A percentile compares a stretch with the other conserved stretches of the same genome.
Evolutionary conservation across 1,284 basidiomycete genomes (phyloP).

Genomic region (Trametes hirsuta): DNA sequence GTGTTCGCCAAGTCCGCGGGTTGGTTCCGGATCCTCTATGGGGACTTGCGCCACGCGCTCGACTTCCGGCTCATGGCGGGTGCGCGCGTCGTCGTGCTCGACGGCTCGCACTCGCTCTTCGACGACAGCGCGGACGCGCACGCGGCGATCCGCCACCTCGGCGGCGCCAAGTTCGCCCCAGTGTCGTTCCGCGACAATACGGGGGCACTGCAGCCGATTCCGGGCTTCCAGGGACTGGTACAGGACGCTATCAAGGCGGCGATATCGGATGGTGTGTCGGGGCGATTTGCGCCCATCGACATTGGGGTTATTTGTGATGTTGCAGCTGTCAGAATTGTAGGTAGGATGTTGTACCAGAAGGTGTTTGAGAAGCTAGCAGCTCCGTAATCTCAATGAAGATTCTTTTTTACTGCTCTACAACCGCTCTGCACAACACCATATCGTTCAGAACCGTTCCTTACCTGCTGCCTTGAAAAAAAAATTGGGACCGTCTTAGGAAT

Average conservation of each 20-base stretch:
- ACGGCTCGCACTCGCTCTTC: constrained; percentile 67
- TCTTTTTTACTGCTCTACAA: too few relatives aligned
- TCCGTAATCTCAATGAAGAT: too few relatives aligned
- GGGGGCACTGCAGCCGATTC: constrained; percentile 61
- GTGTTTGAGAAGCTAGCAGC: constrained; percentile 22
- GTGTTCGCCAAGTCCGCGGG: constrained; percentile 76
- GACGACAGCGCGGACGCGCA: constrained; percentile 27
- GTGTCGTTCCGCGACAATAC: constrained; percentile 12
- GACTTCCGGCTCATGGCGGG: constrained; percentile 76
- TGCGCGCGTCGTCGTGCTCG: constrained; percentile 67
- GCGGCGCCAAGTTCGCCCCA: neutral
- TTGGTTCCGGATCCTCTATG: constrained; percentile 79
- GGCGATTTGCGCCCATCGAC: constrained; percentile 58
- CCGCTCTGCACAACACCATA: too few relatives aligned
- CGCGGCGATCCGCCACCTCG: neutral
- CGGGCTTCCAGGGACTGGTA: constrained; percentile 56
- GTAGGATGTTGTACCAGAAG: constrained; percentile 47
- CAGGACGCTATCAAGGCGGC: constrained; percentile 44
- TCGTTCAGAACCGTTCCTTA: too few relatives aligned
- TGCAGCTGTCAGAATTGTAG: constrained; percentile 48
- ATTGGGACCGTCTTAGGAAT: too few relatives aligned
- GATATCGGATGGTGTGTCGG: constrained; percentile 35
- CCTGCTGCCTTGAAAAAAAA: too few relatives aligned
- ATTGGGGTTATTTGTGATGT: constrained; percentile 66
- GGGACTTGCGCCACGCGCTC: constrained; percentile 71